Percentiles rank a stretch among this genome's conserved stretches.
Evolutionary conservation across 192 early-diverging fungal species (phyloP).

Genomic region (Allomyces arbusculus): DNA sequence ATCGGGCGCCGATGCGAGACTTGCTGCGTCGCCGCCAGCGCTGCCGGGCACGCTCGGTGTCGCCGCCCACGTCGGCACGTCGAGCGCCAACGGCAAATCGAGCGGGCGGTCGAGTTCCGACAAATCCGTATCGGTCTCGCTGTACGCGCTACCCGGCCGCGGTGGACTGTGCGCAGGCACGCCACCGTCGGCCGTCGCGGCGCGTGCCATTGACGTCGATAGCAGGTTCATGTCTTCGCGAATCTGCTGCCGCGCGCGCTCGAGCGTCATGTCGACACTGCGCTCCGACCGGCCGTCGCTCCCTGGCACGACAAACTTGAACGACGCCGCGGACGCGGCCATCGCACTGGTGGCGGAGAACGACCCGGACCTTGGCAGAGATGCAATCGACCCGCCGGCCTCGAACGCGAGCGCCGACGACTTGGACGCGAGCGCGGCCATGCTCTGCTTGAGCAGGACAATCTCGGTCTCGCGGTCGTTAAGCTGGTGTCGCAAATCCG

Average conservation of each 20-base stretch:
- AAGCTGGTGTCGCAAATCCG: conserved; percentile 11
- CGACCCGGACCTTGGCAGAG: not conserved
- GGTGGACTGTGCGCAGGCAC: too few relatives aligned
- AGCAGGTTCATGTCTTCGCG: not conserved
- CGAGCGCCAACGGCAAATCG: not conserved
- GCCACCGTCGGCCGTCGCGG: not conserved
- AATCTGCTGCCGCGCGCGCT: not conserved
- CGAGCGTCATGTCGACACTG: not conserved
- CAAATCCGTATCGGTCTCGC: too few relatives aligned
- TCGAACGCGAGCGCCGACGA: not conserved
- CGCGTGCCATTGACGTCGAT: not conserved
- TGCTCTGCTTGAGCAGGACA: not conserved
- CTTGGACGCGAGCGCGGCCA: not conserved
- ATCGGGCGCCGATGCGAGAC: not conserved
- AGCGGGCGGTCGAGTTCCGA: not conserved
- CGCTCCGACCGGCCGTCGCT: not conserved
- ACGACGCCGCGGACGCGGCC: not conserved
- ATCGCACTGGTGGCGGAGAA: too few relatives aligned
- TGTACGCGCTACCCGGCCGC: too few relatives aligned
- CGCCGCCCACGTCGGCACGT: not conserved
- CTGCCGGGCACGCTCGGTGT: not conserved
- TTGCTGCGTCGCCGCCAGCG: not conserved
- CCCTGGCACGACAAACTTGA: not conserved
- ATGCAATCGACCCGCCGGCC: not conserved
- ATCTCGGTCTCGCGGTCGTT: conserved; percentile 4